Conservation (phyloP, 345 rosid species). For the Bruguiera sexangula region DNA sequence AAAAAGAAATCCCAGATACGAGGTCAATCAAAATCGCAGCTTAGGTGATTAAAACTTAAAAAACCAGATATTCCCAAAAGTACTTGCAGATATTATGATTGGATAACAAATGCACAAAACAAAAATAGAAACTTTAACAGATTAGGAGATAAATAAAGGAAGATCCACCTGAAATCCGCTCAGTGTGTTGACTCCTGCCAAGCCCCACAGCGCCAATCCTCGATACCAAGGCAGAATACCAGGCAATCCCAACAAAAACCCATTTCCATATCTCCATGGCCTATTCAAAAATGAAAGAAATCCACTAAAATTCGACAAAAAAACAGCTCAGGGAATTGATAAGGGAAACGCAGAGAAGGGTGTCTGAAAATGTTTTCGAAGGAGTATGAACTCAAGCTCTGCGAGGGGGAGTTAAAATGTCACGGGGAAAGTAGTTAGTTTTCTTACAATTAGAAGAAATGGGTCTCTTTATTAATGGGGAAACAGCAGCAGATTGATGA, state of each 20-base stretch:
- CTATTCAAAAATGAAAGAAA: conserved; percentile 2
- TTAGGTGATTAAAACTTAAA: not conserved
- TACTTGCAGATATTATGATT: not conserved
- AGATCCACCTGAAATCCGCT: conserved; percentile 79
- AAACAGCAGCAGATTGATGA: not conserved
- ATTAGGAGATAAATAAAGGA: not conserved
- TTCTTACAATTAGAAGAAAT: conserved; percentile 8
- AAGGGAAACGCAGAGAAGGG: not conserved
- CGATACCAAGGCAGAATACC: conserved; percentile 28
- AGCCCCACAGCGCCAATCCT: conserved; percentile 49
- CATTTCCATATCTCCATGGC: conserved; percentile 51
- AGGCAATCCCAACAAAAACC: conserved; percentile 46
- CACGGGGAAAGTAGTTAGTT: conserved; percentile 38
- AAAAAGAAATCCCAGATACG: not conserved
- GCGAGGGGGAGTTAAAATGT: conserved; percentile 32
- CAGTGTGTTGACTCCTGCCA: conserved; percentile 70
- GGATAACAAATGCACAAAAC: no score
- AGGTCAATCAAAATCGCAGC: not conserved
- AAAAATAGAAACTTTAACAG: not conserved
- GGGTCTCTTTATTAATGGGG: not conserved
- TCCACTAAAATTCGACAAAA: conserved; percentile 13
- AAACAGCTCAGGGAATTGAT: not conserved
- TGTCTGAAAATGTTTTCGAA: conserved; percentile 10
- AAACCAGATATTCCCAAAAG: not conserved
- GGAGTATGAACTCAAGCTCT: conserved; percentile 3